Percentiles rank a stretch among this genome's conserved stretches.
These are phyloP conservation scores for Triticum urartu DNA, from an alignment of 176 grass and related monocot species.

Conservation along the genomic window DNA sequence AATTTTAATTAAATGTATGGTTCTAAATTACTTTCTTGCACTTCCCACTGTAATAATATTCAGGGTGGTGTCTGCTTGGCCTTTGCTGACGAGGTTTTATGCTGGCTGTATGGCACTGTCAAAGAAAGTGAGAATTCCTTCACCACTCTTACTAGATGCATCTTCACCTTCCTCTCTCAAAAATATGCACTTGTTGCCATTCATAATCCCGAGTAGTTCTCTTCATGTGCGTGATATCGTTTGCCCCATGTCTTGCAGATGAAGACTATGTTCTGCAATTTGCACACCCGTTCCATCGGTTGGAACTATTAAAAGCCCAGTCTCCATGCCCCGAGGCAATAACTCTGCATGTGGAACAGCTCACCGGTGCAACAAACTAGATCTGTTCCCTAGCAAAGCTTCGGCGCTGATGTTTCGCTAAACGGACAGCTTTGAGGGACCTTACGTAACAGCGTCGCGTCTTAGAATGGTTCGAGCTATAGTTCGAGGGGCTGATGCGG, in stretches of 20 bases:
- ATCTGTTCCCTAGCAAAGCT: conserved; percentile 22
- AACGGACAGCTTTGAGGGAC: background rate
- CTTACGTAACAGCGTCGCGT: background rate
- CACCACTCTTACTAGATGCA: conserved; percentile 6
- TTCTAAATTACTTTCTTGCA: conserved; percentile 1
- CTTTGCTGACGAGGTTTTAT: conserved; percentile 96
- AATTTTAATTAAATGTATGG: background rate
- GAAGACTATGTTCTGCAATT: conserved; percentile 96
- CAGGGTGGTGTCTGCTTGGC: conserved; percentile 97
- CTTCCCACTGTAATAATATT: conserved; percentile 5
- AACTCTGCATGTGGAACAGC: conserved; percentile 62
- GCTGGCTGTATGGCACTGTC: conserved; percentile 98
- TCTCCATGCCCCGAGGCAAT: conserved; percentile 76
- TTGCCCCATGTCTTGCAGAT: conserved; percentile 43
- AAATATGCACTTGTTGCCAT: background rate
- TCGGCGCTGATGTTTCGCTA: background rate
- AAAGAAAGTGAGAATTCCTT: conserved; percentile 79
- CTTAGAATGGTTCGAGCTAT: conserved; percentile 14
- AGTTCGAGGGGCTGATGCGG: background rate
- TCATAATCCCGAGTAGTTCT: background rate
- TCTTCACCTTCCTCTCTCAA: background rate
- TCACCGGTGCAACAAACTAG: conserved; percentile 45
- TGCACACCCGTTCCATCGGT: conserved; percentile 75
- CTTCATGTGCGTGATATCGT: conserved; percentile 15
- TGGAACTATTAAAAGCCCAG: conserved; percentile 81